Base-by-base conservation (phyloP, 1,284 basidiomycete species). In the Rhodotorula sp. region DNA sequence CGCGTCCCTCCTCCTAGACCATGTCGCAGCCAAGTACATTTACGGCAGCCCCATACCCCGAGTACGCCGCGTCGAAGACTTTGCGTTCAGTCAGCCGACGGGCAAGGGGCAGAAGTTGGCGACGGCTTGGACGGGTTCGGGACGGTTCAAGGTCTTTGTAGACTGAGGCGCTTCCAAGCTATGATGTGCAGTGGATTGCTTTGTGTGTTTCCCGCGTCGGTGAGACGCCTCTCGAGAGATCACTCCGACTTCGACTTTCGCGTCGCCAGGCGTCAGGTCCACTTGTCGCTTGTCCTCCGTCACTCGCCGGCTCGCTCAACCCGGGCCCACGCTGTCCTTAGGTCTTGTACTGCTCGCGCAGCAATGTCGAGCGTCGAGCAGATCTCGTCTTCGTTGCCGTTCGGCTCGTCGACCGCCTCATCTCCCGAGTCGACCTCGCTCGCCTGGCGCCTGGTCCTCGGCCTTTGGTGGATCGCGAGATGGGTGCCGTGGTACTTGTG, bases 71-170 rank as follows among this genome's bases (percentile, higher is more conserved):
- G 71, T 67, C 30, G 77, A 76, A 5, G 73, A 80, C 57, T 78
- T 82, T 0, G 83, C 82, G 3, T 83, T 84, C 71, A 81, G 79
- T 30, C 83, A 83, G 71, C 82, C 83, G 19, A 82, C 82, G 2
- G 78, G 79, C 44, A 80, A 79, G 57, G 83, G 83, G 11, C 73
- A 79, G 59, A 71, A 68, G 51, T 76, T 81, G 44, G 82, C 82
- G 78, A 75, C 76, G 64, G 68, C 67, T 27, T 83, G 82, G 82
- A 76, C 74, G 27, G 71, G 73, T 9, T 67, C 66, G 19, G 57
- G 58, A 2, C 48, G 22, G 34, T 75, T 77, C 51, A 67, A 65
- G 54, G 71, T 77, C 2, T 77, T 77, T 51, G 69, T 73, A 19
- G 74, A 75, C 22, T 74, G 27, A 52, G 13, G 59, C 17, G 13